These are phyloP conservation scores for Colletotrichum lindemuthianum DNA, from an alignment of 2,329 filamentous ascomycete species.

Conservation along the genomic window DNA sequence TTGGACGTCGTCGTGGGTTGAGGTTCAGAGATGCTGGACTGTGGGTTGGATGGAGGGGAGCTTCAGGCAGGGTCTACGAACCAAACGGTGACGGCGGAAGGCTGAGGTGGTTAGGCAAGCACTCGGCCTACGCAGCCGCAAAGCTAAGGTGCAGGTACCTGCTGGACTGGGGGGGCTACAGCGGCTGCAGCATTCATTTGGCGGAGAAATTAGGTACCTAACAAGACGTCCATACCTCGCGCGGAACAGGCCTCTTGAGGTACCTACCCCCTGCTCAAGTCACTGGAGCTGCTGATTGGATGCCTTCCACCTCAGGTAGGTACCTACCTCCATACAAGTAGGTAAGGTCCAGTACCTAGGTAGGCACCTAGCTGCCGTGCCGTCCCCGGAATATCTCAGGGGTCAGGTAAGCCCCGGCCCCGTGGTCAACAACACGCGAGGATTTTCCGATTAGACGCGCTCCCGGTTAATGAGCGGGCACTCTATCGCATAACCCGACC, in stretches of 20 bases:
- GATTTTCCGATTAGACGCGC: slow-evolving; percentile 36
- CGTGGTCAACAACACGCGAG: slow-evolving; percentile 27
- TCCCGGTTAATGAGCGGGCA: slow-evolving; percentile 21
- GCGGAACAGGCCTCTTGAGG: no score
- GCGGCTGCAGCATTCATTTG: not conserved
- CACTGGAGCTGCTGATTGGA: slow-evolving; percentile 26
- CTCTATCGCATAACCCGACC: slow-evolving; percentile 27
- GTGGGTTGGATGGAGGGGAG: slow-evolving; percentile 27
- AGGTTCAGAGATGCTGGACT: slow-evolving; percentile 9
- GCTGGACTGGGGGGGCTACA: slow-evolving; percentile 9
- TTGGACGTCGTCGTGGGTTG: slow-evolving; percentile 8
- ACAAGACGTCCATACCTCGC: no score
- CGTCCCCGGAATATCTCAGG: slow-evolving; percentile 33
- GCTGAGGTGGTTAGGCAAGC: slow-evolving; percentile 47
- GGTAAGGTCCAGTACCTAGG: not conserved
- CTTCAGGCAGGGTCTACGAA: slow-evolving; percentile 31
- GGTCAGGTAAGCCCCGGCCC: slow-evolving; percentile 12
- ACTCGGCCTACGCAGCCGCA: slow-evolving; percentile 49
- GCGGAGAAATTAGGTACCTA: not conserved
- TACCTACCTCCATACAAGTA: slow-evolving; percentile 5
- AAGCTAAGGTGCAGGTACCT: slow-evolving; percentile 1
- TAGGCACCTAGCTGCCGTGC: not conserved
- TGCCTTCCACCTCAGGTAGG: not conserved
- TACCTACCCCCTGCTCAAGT: slow-evolving; percentile 5
- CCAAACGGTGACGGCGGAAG: slow-evolving; percentile 33